Base-by-base conservation (phyloP, 1,284 basidiomycete genomes). In the Fistulina hepatica region DNA sequence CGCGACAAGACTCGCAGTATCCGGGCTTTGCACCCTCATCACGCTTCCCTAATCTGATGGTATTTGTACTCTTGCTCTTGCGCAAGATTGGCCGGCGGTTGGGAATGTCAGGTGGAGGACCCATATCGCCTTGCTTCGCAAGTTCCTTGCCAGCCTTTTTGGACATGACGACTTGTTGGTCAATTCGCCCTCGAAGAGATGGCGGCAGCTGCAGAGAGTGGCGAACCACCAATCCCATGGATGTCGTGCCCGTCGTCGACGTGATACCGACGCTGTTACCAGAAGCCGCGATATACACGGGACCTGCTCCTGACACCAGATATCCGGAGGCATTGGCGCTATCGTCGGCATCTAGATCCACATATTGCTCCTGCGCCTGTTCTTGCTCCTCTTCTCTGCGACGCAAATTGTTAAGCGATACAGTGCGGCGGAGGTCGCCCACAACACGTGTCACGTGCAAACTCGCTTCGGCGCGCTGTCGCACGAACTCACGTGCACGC, bases 1-100 rank as follows among this genome's bases (percentile, higher is more conserved):
- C 54, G 16, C 94, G 74, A 59, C 95, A 99, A 58, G 93, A 95
- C 56, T 99, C 95, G 60, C 95, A 99, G 60, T 97, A 98, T 8
- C 95, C 95, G 6, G 93, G 89, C 58, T 90, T 97, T 52, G 73
- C 82, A 37, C 74, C 82, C 61, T 90, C 88, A 44, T 88, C 81
- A 25, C 85, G 74, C 52, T 74, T 80, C 6, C 81, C 74, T 37
- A 85, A 60, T 45, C 73, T 67, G 33, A 88, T 59, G 1, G 80
- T 83, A 52, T 81, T 82, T 33, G 79, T 86, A 48, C 83, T 86
- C 49, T 75, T 73, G 50, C 78, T 81, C 57, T 82, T 88, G 50
- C 73, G 67, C 36, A 89, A 60, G 36, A 73, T 38, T 16, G 57
- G 59, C 20, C 62, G 61, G 23, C 65, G 67, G 31, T 69, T 67